Conservation (phyloP, 148 eudicot species). For the Heliosperma pusillum region DNA sequence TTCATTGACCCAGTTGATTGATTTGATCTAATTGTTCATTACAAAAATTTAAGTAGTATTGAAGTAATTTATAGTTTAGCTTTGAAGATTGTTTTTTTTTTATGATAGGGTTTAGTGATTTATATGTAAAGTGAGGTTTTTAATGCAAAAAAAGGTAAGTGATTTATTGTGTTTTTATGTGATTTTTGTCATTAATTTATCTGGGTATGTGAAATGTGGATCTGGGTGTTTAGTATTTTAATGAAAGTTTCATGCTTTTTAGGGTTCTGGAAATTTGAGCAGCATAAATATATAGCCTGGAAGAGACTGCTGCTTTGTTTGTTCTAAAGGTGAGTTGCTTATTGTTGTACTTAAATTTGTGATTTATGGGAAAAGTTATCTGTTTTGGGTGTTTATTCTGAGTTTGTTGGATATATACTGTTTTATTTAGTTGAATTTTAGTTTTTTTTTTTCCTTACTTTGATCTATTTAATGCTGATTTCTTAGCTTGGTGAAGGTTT, state of each 20-base stretch:
- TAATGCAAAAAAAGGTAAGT: background rate
- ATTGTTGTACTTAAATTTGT: background rate
- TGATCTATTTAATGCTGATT: background rate
- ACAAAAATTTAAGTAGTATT: background rate
- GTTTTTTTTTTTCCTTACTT: background rate
- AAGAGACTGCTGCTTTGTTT: background rate
- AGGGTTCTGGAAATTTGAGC: background rate
- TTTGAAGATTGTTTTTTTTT: background rate
- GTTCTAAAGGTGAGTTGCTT: background rate
- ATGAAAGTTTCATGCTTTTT: conserved; percentile 8
- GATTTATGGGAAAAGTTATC: background rate
- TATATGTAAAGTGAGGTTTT: no score
- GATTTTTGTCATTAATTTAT: background rate
- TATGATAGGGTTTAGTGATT: no score
- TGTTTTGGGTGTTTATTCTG: background rate
- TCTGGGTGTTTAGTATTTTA: conserved; percentile 5
- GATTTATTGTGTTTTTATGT: background rate
- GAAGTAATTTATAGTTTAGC: background rate
- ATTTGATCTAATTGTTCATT: conserved; percentile 3
- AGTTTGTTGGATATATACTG: background rate
- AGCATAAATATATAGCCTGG: background rate
- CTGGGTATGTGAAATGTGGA: conserved; percentile 11
- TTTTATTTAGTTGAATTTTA: background rate
- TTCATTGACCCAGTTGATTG: background rate
- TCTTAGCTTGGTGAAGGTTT: background rate